phyloP scores from a whole-genome alignment of 2,329 filamentous ascomycete genomes.

The Colletotrichum tanaceti region DNA sequence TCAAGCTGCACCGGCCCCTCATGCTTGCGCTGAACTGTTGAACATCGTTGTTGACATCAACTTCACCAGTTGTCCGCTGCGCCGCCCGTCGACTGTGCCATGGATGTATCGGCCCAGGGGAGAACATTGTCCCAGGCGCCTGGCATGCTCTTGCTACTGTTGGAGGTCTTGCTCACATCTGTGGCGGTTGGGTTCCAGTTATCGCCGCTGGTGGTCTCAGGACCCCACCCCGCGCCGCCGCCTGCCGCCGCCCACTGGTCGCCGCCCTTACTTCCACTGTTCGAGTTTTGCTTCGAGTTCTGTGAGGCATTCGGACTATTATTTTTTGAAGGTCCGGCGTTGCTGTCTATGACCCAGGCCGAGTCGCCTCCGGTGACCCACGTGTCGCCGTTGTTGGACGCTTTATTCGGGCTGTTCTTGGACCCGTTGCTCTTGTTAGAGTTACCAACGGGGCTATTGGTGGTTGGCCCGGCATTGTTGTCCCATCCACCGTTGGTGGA shows the following conservation, averaged over 20 bases:
- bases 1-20: background rate
- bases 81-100: constrained; percentile 34
- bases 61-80: constrained; percentile 29
- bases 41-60: background rate
- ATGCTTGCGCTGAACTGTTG: background rate
- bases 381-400: constrained; percentile 15
- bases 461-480: constrained; percentile 39
- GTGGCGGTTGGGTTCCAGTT: constrained; percentile 29
- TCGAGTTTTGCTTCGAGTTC: constrained; percentile 22
- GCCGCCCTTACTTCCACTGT: constrained; percentile 12
- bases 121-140: constrained; percentile 33
- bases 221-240: constrained; percentile 32
- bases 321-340: constrained; percentile 29
- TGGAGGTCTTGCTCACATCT: constrained; percentile 31
- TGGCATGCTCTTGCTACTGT: constrained; percentile 40
- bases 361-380: constrained; percentile 25
- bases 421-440: constrained; percentile 32
- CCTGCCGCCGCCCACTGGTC: constrained; percentile 11
- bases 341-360: constrained; percentile 27
- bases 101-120: constrained; percentile 34
- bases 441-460: constrained; percentile 24
- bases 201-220: constrained; percentile 20
- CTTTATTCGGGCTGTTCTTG: constrained; percentile 19
- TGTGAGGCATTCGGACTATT: constrained; percentile 28
- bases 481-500: constrained; percentile 36